Evolutionary conservation across 1,284 basidiomycete species (phyloP), one percentile per base, ranked within the genome.

Genomic region (Ganoderma resinaceum): DNA sequence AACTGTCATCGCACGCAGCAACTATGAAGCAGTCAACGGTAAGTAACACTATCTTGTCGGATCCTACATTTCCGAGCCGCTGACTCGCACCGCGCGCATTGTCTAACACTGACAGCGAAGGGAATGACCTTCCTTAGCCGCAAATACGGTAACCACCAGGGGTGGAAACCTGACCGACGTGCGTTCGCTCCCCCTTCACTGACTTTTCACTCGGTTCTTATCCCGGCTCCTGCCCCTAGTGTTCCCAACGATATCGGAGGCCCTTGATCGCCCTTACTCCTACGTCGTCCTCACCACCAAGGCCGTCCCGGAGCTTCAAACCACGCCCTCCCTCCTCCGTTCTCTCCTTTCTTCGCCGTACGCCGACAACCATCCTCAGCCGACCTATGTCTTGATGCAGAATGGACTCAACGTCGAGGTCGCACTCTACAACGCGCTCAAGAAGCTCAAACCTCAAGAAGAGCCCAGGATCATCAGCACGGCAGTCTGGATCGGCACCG

Each of bases 391-490:
- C 1, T 77, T 95, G 18, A 79, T 95, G 57, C 92, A 94, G 80
- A 95, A 95, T 77, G 93, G 94, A 1, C 81, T 95, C 5, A 89
- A 88, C 37, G 88, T 94, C 29, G 93, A 95, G 76, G 81, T 80
- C 35, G 91, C 93, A 67, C 80, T 94, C 37, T 90, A 91, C 73
- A 73, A 84, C 4, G 83, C 85, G 0, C 76, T 91, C 12, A 84
- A 85, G 67, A 74, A 78, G 11, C 76, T 87, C 5, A 70, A 70
- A 23, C 68, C 69, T 5, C 74, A 75, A 1, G 80, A 82, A 18
- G 78, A 82, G 66, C 88, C 88, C 0, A 83, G 77, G 38, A 87
- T 90, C 42, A 81, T 91, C 62, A 85, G 85, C 67, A 83, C 84
- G 2, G 85, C 89, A 3, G 74, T 90, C 8, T 88, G 83, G 78